These are phyloP conservation scores for Neoscytalidium dimidiatum DNA, from an alignment of 2,329 filamentous ascomycete genomes.

Conservation along the genomic window DNA sequence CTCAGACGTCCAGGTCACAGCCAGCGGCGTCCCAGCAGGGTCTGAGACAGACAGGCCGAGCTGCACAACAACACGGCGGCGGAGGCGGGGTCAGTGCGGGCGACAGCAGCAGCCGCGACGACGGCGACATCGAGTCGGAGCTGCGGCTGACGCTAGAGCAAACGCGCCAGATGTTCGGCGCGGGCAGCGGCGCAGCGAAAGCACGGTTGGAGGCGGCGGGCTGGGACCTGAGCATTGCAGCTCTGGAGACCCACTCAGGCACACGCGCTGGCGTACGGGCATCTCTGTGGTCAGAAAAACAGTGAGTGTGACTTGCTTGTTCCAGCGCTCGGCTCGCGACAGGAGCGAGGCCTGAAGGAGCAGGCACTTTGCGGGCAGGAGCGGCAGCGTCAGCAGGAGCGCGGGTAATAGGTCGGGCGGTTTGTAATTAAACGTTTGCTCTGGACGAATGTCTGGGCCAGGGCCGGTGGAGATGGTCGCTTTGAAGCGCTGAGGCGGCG, in stretches of 20 bases:
- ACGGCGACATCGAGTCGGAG: conserved; percentile 15
- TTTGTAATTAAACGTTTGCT: conserved; percentile 6
- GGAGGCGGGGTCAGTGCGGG: not conserved
- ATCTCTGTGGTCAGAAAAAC: conserved; percentile 7
- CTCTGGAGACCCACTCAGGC: conserved; percentile 66
- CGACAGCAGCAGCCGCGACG: not conserved
- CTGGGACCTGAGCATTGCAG: conserved; percentile 67
- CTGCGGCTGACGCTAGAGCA: conserved; percentile 37
- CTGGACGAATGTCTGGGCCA: not conserved
- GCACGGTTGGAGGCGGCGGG: conserved; percentile 42
- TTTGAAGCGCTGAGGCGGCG: not conserved
- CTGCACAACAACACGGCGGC: not conserved
- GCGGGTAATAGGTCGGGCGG: not conserved
- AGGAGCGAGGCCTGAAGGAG: not conserved
- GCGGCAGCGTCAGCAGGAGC: not conserved
- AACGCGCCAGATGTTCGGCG: conserved; percentile 46
- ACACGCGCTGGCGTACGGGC: conserved; percentile 26
- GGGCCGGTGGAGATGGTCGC: conserved; percentile 1
- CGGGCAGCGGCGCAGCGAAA: conserved; percentile 19
- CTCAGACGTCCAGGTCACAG: not conserved
- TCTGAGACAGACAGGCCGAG: not conserved
- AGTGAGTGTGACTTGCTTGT: conserved; percentile 14
- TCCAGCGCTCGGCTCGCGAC: conserved; percentile 4
- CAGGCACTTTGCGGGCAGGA: not conserved
- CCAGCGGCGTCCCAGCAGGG: conserved; percentile 3